Evolutionary conservation across 2,329 filamentous ascomycete species (phyloP), one percentile per base, ranked within the genome.

Genomic region (Leptographium galeiforme): DNA sequence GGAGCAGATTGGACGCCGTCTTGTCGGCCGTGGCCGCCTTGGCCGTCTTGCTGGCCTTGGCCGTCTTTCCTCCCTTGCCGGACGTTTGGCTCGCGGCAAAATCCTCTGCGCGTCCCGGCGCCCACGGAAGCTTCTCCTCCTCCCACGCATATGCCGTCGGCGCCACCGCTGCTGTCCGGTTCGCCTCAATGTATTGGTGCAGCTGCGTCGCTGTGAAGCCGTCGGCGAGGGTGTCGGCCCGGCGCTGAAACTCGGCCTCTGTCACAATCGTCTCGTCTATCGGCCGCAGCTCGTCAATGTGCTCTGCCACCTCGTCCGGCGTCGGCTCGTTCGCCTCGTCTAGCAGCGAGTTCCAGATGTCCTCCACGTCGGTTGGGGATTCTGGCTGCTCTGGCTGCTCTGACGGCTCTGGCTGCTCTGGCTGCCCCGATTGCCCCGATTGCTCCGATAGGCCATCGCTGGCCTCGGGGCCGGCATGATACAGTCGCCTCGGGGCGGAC

Each of bases 191-290:
- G 55, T 81, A 81, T 2, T 61, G 59, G 10, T 54, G 55, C 18
- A 81, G 64, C 57, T 81, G 77, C 0, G 59, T 39, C 0, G 54
- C 61, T 0, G 74, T 73, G 60, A 81, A 81, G 8, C 77, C 73
- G 1, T 64, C 55, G 32, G 67, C 59, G 14, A 81, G 60, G 13
- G 65, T 63, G 2, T 66, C 61, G 51, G 67, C 60, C 16, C 78
- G 58, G 14, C 65, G 63, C 4, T 66, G 61, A 52, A 77, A 78
- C 8, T 74, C 67, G 0, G 61, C 63, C 38, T 63, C 59, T 1
- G 65, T 60, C 6, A 80, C 53, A 10, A 68, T 59, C 1, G 56
- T 66, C 30, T 67, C 67, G 7, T 68, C 66, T 1, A 53, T 54
- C 1, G 77, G 78, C 40, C 68, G 68, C 38, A 81, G 60, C 53